Percentiles rank a stretch among this genome's conserved stretches.
Evolutionary conservation across 139 green algal genomes (phyloP).

Genomic region (Closterium sp.): DNA sequence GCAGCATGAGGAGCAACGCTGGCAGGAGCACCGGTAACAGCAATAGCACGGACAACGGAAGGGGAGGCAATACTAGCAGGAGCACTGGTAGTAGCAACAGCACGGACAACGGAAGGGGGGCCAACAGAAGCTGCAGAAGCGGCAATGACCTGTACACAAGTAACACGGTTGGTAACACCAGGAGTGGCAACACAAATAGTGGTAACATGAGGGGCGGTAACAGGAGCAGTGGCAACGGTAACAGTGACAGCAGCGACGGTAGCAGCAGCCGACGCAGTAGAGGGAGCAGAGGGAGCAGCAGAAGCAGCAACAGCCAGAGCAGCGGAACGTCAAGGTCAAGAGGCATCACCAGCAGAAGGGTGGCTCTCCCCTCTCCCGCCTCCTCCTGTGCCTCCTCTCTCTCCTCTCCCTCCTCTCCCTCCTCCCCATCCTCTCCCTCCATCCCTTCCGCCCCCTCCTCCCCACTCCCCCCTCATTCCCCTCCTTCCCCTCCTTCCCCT

Average conservation of each 20-base stretch:
- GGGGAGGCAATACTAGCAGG: too few species aligned
- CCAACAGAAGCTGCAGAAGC: too few species aligned
- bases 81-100: too few species aligned
- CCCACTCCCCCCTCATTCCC: too few species aligned
- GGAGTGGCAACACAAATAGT: neutral
- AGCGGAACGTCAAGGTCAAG: neutral
- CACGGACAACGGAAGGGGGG: too few species aligned
- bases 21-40: too few species aligned
- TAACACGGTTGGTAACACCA: neutral
- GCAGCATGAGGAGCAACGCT: neutral
- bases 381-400: neutral
- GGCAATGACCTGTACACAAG: too few species aligned
- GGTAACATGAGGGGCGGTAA: too few species aligned
- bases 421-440: neutral
- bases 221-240: neutral
- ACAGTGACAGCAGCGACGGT: neutral
- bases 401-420: neutral
- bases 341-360: neutral
- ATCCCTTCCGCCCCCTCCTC: too few species aligned
- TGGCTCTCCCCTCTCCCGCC: neutral
- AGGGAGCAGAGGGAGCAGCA: too few species aligned
- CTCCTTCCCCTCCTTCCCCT: neutral
- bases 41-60: too few species aligned
- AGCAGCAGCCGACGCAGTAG: neutral
- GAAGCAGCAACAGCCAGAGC: neutral